Evolutionary conservation across 371 early-diverging fungal species (phyloP), one percentile per base, ranked within the genome.

Genomic region (Rhizomucor miehei): DNA sequence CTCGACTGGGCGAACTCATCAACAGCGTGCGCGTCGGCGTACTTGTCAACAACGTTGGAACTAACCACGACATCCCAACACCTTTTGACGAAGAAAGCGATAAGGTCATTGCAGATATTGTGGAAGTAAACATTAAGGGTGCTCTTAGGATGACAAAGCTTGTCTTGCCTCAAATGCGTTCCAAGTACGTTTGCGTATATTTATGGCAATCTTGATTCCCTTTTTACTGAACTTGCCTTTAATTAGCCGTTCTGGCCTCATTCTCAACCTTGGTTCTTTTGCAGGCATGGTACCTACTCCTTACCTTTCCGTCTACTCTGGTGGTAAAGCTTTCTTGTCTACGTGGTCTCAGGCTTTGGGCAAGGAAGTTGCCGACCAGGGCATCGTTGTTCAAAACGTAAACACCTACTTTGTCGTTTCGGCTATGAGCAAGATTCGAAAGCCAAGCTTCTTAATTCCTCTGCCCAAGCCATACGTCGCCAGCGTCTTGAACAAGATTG

Each of bases 211-310:
- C 41, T 54, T 48, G n/a, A 48, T 23, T 3, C 29, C 29, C 29
- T 29, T 8, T 29, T 29, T 29, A 29, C 8, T 29, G 29, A 29
- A 3, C 29, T 29, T 29, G 44, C 41, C 14, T 35, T 10, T 16
- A n/a, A 51, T 67, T 65, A 85, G 86, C 52, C 82, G 84, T 59
- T 69, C 67, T 39, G 97, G 97, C 41, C 82, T 96, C 65, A 91
- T 99, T 51, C 71, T 99, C 59, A 97, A 94, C 76, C 71, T 92
- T 49, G 99, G 98, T 12, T 97, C 99, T 20, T 89, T 95, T 65
- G 85, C 95, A 39, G 96, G 94, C 23, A 71, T 89, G 29, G 74
- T 93, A 23, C 92, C 99, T 38, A 87, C 88, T 13, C 97, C 97
- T 23, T 86, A 85, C 67, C 81, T 97, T 55, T 83, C 94, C 38